These are phyloP conservation scores for Calamus simplicifolius DNA, from an alignment of 176 grass and related monocot genomes.

Conservation along the genomic window DNA sequence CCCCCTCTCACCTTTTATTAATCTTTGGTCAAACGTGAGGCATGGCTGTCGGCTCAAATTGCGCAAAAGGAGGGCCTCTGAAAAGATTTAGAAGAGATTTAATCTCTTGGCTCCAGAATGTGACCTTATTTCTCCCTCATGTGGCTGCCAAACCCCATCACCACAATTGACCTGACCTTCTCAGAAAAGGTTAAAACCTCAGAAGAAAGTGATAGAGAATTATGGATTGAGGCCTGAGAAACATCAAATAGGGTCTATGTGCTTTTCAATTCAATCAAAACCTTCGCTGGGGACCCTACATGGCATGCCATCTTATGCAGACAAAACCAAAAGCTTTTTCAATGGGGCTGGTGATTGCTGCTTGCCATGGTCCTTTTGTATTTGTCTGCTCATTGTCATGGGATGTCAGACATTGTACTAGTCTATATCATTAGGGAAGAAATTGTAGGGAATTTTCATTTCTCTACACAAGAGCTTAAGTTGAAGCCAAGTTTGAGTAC, in stretches of 20 bases:
- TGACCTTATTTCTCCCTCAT: no score
- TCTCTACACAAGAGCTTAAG: not conserved
- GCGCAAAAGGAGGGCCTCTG: no score
- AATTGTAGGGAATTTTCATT: not conserved
- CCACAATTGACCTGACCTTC: not conserved
- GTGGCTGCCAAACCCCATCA: no score
- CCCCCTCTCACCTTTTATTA: no score
- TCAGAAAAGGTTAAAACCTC: not conserved
- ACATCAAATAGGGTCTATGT: not conserved
- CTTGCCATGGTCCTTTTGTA: not conserved
- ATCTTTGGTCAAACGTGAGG: no score
- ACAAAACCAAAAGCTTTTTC: constrained; percentile 5
- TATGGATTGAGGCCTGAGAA: no score
- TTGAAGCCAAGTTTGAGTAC: not conserved
- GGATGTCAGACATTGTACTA: not conserved
- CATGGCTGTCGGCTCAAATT: no score
- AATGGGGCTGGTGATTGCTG: constrained; percentile 3
- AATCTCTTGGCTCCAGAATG: no score
- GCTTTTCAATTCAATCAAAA: not conserved
- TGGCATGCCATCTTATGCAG: not conserved
- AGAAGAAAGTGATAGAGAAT: no score
- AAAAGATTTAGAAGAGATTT: no score
- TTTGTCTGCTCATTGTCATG: not conserved
- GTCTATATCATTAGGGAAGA: not conserved
- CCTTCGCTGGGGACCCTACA: not conserved